Evolutionary conservation across 306 rosid genomes (phyloP), one percentile per base, ranked within the genome.

Genomic region (Abrus precatorius): DNA sequence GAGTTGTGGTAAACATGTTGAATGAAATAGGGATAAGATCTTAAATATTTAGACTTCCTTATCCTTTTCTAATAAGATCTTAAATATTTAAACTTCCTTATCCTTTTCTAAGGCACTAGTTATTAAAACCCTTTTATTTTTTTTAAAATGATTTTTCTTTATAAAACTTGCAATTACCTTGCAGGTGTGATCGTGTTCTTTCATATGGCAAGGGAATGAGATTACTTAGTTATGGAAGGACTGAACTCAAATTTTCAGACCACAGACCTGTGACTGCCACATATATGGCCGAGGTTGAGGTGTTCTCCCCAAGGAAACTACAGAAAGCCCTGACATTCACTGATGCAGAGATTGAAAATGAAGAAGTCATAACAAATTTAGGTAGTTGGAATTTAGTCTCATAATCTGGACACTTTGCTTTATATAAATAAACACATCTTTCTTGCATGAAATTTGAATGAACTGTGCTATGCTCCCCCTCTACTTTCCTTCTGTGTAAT

Each of bases 111-210:
- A 20, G 20, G 20, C 9, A 10, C 45, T 34, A 33, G 44, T 56
- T 56, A 6, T 6, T 6, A 56, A 56, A 61, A 5, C 34, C 27
- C 4, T 36, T 6, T 47, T 41, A 12, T 4, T 5, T 47, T 41
- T 20, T 2, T 5, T 20, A 45, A 55, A 6, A 75, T 40, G 69
- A 56, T 9, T 43, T 50, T 71, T 53, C 20, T 48, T 52, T 60
- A 27, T 71, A 30, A 20, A 54, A 11, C 41, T 72, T 62, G 66
- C 57, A 4, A 54, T 43, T 36, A 30, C 13, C 20, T 85, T 72
- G 84, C 92, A 95, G 98, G 98, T 95, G 98, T 40, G 98, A 95
- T 79, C 95, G 97, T 34, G 74, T 92, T 81, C 97, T 95, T 72
- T 91, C 92, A 0, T 75, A 86, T 34, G 98, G 98, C 13, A 87